Base-by-base conservation (phyloP, 257 asterid genomes). In the Lycium ferocissimum region DNA sequence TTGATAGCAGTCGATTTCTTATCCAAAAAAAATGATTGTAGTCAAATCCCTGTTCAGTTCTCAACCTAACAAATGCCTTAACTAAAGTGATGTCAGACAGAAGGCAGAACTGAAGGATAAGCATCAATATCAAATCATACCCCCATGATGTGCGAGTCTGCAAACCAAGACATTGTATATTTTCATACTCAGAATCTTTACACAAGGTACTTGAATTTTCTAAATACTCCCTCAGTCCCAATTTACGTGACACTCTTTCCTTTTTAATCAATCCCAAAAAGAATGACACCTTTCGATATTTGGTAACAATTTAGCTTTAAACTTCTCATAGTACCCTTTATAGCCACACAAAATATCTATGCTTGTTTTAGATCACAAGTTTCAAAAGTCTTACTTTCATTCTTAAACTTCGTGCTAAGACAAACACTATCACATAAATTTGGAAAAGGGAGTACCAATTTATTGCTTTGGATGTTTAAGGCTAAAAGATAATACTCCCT, bases 61-160 rank as follows among this genome's bases (percentile, higher is more conserved):
- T 78, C 82, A 78, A 8, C 49, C 51, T 53, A 78, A 78, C 45
- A 15, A 53, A 78, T 78, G 33, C 82, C 82, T n/a, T 7, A 26
- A 76, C 22, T 51, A 33, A 2, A 26, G 10, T 14, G 20, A 78
- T 8, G 66, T 35, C 17, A 15, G 65, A 78, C 49, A 76, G 45
- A 78, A 53, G 79, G 9, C 35, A 40, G 79, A 70, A 78, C 47
- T 26, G 26, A 78, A 26, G 61, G 45, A 26, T 65, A 62, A 62
- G 7, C 22, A 5, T 62, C 70, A 62, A 62, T 9, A n/a, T 20
- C 70, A 22, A 62, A 62, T 62, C 38, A 62, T 62, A 11, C 20
- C 70, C 11, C 33, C 38, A 22, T 9, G 9, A 62, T 62, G 13
- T 62, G 70, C 20, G 38, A 2, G 69, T n/a, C 5, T 9, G 70